Percentiles rank a stretch among this genome's conserved stretches.
Evolutionary conservation across 768 basidiomycete species (phyloP).

Genomic region (Pleurotus platypus): DNA sequence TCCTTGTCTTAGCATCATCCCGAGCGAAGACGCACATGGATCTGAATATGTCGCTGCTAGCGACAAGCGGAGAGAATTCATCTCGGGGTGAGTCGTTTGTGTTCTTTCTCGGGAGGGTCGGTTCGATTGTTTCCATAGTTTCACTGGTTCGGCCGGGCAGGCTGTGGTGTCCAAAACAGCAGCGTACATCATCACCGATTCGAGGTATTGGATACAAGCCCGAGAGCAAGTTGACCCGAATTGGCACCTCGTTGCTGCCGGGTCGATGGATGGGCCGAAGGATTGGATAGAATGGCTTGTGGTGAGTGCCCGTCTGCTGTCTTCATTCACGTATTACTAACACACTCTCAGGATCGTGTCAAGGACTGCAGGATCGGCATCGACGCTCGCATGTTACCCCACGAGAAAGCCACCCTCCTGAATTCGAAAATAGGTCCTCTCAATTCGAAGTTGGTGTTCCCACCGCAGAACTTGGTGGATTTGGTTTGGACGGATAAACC

Average conservation of each 20-base stretch:
- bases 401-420: constrained; percentile 63
- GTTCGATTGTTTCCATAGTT: constrained; percentile 50
- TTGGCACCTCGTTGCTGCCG: constrained; percentile 69
- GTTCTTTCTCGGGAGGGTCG: constrained; percentile 17
- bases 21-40: constrained; percentile 78
- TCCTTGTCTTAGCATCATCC: constrained; percentile 51
- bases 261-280: constrained; percentile 46
- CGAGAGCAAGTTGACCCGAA: constrained; percentile 63
- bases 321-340: background rate
- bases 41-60: constrained; percentile 78
- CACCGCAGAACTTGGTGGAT: constrained; percentile 82
- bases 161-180: constrained; percentile 63
- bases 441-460: constrained; percentile 70
- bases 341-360: constrained; percentile 29
- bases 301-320: constrained; percentile 30
- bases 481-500: constrained; percentile 80
- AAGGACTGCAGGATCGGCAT: constrained; percentile 62
- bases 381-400: constrained; percentile 80
- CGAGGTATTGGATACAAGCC: constrained; percentile 84
- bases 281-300: constrained; percentile 82
- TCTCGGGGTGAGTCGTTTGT: constrained; percentile 58
- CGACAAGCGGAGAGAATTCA: constrained; percentile 76
- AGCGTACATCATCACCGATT: constrained; percentile 77
- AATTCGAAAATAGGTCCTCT: constrained; percentile 49
- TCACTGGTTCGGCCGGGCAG: constrained; percentile 64